Conservation (phyloP, 345 rosid species). For the Clarkia xantiana region DNA sequence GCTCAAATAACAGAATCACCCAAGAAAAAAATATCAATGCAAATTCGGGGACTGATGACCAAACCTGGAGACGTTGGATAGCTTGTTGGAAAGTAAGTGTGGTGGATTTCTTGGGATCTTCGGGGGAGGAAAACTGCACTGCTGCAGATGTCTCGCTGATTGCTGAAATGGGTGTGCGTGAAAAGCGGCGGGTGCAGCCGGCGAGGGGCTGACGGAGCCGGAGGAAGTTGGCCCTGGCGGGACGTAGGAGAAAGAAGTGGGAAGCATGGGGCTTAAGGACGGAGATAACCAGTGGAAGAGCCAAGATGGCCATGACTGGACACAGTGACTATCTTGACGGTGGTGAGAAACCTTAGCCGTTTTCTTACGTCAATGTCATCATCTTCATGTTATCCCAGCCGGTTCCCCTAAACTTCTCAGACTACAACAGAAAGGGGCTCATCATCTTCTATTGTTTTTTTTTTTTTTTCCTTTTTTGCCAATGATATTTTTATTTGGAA, state of each 20-base stretch:
- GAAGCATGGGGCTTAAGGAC: slow-evolving; percentile 32
- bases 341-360: slow-evolving; percentile 6
- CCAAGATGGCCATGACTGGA: slow-evolving; percentile 44
- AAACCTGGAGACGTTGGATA: slow-evolving; percentile 80
- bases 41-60: not conserved
- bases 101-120: slow-evolving; percentile 16
- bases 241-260: slow-evolving; percentile 21
- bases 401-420: no score
- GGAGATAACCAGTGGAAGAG: slow-evolving; percentile 53
- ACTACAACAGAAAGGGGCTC: no score
- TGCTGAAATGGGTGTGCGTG: slow-evolving; percentile 27
- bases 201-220: slow-evolving; percentile 10
- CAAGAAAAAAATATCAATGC: not conserved
- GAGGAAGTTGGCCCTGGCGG: slow-evolving; percentile 14
- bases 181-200: slow-evolving; percentile 16
- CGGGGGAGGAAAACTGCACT: slow-evolving; percentile 26
- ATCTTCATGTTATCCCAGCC: no score
- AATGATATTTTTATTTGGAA: no score
- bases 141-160: slow-evolving; percentile 9
- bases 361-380: not conserved
- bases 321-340: not conserved
- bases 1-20: not conserved
- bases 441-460: no score
- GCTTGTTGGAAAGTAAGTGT: slow-evolving; percentile 83
- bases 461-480: no score